phyloP scores from a whole-genome alignment of 441 rosid genomes.

The Dalechampia spathulata region DNA sequence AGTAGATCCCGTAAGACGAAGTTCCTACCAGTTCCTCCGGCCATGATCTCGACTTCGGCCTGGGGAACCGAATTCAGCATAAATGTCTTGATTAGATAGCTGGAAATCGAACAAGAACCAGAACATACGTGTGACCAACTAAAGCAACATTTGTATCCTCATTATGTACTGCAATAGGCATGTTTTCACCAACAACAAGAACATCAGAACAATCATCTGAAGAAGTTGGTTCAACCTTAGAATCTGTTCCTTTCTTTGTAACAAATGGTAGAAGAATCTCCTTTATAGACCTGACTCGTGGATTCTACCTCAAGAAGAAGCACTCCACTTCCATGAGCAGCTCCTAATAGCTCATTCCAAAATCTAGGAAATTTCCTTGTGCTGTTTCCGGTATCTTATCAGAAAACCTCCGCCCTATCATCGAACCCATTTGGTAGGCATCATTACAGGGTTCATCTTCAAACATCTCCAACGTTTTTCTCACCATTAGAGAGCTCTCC shows the following conservation, averaged over 20 bases:
- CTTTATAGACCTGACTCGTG: conserved; percentile 15
- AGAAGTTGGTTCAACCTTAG: conserved; percentile 14
- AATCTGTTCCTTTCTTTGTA: conserved; percentile 19
- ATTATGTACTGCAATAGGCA: conserved; percentile 55
- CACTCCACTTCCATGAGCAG: conserved; percentile 50
- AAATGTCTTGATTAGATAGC: conserved; percentile 46
- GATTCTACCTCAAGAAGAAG: conserved; percentile 37
- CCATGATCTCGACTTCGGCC: conserved; percentile 30
- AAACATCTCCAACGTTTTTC: conserved; percentile 31
- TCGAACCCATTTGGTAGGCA: conserved; percentile 38
- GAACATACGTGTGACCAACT: conserved; percentile 45
- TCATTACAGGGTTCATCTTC: conserved; percentile 50
- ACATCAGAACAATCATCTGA: conserved; percentile 43
- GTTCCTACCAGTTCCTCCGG: conserved; percentile 44
- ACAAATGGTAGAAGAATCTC: conserved; percentile 57
- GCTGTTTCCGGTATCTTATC: conserved; percentile 32
- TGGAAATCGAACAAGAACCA: conserved; percentile 16
- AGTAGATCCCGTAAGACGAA: conserved; percentile 52
- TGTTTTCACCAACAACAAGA: conserved; percentile 30
- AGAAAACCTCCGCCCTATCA: conserved; percentile 41
- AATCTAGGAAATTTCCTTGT: conserved; percentile 32
- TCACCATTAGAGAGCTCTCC: conserved; percentile 11
- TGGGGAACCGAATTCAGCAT: conserved; percentile 56
- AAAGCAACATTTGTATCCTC: conserved; percentile 57
- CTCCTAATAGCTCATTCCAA: conserved; percentile 54